Evolutionary conservation across 305 asterid species (phyloP).

Genomic region (Solanum hybrid): DNA sequence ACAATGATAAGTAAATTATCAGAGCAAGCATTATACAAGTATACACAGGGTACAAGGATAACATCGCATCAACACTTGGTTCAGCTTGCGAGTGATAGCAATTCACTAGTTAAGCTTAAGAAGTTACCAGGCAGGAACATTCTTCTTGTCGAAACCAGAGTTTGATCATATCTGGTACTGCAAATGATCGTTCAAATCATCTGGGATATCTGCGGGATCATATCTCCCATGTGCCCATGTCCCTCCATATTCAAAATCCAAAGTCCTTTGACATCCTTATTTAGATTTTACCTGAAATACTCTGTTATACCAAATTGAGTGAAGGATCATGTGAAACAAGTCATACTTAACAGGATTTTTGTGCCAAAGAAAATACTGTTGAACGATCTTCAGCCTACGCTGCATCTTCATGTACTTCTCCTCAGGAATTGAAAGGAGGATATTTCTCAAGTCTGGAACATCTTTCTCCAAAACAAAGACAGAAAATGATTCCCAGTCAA

Average conservation of each 20-base stretch:
- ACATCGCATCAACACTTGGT: neutral
- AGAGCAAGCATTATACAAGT: neutral
- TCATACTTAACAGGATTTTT: constrained; percentile 40
- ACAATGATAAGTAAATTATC: neutral
- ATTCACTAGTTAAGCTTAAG: neutral
- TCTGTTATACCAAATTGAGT: constrained; percentile 16
- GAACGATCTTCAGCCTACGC: constrained; percentile 28
- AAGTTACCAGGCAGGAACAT: neutral
- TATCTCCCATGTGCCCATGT: neutral
- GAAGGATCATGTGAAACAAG: constrained; percentile 65
- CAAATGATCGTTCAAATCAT: neutral
- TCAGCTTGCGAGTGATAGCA: neutral
- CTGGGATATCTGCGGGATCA: neutral
- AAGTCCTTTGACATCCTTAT: neutral
- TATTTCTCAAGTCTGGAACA: constrained; percentile 41
- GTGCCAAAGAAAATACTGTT: constrained; percentile 49
- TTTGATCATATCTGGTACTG: neutral
- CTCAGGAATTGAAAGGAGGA: constrained; percentile 39
- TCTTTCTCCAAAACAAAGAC: constrained; percentile 45
- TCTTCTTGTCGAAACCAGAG: neutral
- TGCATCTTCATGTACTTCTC: constrained; percentile 38
- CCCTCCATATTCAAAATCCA: neutral
- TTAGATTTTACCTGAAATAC: constrained; percentile 25
- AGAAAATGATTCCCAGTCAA: constrained; percentile 46
- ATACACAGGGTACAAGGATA: neutral